Evolutionary conservation across 73 alveolate species (phyloP).

Genomic region (Tetrahymena elliotti): DNA sequence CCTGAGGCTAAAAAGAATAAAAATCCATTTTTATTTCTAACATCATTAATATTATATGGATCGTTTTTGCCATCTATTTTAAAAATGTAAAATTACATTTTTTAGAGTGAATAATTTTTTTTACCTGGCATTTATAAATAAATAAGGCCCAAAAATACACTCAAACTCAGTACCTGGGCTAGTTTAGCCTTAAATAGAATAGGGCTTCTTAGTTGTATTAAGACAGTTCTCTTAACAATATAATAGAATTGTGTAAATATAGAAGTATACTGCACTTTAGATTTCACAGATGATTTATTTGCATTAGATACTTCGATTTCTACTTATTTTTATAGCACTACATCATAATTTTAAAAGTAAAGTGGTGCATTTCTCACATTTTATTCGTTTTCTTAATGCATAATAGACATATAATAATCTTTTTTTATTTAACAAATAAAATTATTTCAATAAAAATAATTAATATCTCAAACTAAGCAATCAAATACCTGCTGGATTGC

Average conservation of each 20-base stretch:
- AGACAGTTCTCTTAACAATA: background rate
- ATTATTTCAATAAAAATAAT: background rate
- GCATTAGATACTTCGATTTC: background rate
- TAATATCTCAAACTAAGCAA: background rate
- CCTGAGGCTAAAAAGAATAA: background rate
- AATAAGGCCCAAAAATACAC: background rate
- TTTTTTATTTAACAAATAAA: background rate
- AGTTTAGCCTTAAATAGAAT: background rate
- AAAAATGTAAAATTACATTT: background rate
- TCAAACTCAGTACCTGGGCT: background rate
- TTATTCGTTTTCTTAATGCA: background rate
- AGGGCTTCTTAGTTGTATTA: background rate
- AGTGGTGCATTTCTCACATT: background rate
- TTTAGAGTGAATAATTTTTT: background rate
- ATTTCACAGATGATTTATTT: background rate
- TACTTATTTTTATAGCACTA: background rate
- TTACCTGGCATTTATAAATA: background rate
- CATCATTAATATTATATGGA: background rate
- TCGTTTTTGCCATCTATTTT: background rate
- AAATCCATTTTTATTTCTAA: background rate
- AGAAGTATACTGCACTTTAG: background rate
- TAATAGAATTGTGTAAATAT: background rate
- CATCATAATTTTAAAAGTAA: background rate
- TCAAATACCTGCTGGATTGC: conserved; percentile 33
- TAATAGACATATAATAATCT: background rate